Conservation (phyloP, 108 stramenopile species). For the Cyclostephanos tholiformis region DNA sequence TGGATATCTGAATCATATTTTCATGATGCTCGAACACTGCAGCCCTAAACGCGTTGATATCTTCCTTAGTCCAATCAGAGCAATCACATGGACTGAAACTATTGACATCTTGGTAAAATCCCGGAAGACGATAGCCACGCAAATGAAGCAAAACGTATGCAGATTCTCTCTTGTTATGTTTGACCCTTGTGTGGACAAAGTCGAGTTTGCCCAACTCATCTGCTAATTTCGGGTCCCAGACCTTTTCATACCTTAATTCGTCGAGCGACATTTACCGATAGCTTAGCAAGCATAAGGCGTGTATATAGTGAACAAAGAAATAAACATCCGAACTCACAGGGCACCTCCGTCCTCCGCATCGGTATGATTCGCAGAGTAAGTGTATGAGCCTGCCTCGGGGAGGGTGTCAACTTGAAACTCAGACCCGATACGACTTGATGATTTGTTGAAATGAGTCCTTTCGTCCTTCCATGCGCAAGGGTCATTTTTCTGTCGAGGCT, state of each 20-base stretch:
- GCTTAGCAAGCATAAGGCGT: not conserved
- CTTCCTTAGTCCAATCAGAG: slow-evolving; percentile 71
- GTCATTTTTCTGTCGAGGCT: slow-evolving; percentile 21
- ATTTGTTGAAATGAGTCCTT: slow-evolving; percentile 57
- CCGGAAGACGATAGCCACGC: slow-evolving; percentile 43
- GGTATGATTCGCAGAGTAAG: not conserved
- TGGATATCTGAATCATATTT: slow-evolving; percentile 57
- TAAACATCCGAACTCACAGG: slow-evolving; percentile 6
- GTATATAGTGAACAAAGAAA: not conserved
- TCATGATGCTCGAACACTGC: slow-evolving; percentile 68
- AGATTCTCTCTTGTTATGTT: slow-evolving; percentile 57
- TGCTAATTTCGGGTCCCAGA: slow-evolving; percentile 65
- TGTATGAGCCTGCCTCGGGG: slow-evolving; percentile 49
- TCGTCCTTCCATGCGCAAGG: slow-evolving; percentile 70
- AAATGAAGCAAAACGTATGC: slow-evolving; percentile 56
- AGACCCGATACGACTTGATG: slow-evolving; percentile 62
- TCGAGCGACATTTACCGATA: not conserved
- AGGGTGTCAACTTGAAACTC: slow-evolving; percentile 61
- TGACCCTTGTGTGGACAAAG: slow-evolving; percentile 55
- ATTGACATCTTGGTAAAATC: slow-evolving; percentile 41
- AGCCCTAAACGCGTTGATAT: slow-evolving; percentile 53
- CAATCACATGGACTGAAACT: slow-evolving; percentile 48
- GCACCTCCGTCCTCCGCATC: slow-evolving; percentile 12
- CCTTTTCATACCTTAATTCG: slow-evolving; percentile 52
- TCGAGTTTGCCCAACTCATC: slow-evolving; percentile 43